Evolutionary conservation across 2,329 filamentous ascomycete genomes (phyloP).

Genomic region (Colletotrichum godetiae): DNA sequence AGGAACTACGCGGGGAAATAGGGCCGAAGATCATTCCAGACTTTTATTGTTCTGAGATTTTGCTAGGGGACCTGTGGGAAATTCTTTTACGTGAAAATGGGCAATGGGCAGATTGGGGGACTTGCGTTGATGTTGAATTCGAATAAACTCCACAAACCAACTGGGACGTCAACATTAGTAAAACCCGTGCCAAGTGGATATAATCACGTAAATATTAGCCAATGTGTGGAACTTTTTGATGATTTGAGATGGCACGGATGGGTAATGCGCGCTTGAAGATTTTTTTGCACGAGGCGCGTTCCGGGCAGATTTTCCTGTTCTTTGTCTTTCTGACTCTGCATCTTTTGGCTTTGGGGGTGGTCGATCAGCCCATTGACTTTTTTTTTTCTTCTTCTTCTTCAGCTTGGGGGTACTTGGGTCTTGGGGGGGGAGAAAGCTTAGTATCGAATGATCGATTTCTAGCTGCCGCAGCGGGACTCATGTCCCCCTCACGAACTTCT

Average conservation of each 20-base stretch:
- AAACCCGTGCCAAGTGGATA: constrained; percentile 19
- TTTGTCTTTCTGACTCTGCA: neutral
- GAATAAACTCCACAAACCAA: constrained; percentile 16
- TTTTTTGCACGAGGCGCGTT: constrained; percentile 22
- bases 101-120: neutral
- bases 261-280: constrained; percentile 21
- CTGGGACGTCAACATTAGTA: constrained; percentile 22
- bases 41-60: neutral
- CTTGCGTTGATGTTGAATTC: neutral
- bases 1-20: constrained; percentile 30
- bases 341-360: neutral
- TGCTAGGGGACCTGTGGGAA: neutral
- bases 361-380: neutral
- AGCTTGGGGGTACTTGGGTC: neutral
- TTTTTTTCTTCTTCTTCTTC: neutral
- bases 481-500: neutral
- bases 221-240: constrained; percentile 22
- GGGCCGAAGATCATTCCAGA: constrained; percentile 13
- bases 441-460: neutral
- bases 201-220: constrained; percentile 33
- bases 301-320: neutral
- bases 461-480: neutral
- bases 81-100: neutral
- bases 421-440: neutral
- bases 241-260: neutral